Conservation (phyloP, 106 monocot genomes). For the Dendrobium officinale region DNA sequence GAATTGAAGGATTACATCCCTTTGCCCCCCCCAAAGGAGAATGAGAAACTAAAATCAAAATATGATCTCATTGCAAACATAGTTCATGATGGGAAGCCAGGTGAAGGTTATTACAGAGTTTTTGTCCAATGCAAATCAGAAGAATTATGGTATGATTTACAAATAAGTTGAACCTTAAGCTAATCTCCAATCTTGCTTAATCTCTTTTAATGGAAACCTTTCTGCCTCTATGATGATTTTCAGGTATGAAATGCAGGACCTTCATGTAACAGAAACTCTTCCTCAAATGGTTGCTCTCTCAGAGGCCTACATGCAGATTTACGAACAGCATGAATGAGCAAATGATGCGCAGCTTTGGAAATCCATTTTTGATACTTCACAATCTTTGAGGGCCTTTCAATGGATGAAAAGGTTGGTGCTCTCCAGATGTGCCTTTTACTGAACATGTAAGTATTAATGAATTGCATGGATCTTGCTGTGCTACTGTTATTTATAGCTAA, state of each 20-base stretch:
- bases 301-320: constrained; percentile 98
- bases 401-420: no score
- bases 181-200: constrained; percentile 5
- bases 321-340: constrained; percentile 75
- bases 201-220: neutral
- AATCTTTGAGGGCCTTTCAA: no score
- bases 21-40: constrained; percentile 52
- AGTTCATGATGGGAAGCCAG: constrained; percentile 98
- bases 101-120: constrained; percentile 85
- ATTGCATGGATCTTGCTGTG: no score
- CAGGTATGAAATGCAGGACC: constrained; percentile 99
- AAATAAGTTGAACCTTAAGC: no score
- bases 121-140: constrained; percentile 92
- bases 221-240: neutral
- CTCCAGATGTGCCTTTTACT: no score
- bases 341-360: neutral
- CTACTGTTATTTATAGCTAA: no score
- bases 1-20: constrained; percentile 99
- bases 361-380: no score
- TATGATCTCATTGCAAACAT: constrained; percentile 99
- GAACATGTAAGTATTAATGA: no score
- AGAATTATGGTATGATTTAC: constrained; percentile 48
- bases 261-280: constrained; percentile 95
- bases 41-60: constrained; percentile 70
- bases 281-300: constrained; percentile 99